A percentile compares a stretch with the other conserved stretches of the same genome.
phyloP scores from a whole-genome alignment of 1,284 basidiomycete genomes.

The Ceratobasidium sp. region DNA sequence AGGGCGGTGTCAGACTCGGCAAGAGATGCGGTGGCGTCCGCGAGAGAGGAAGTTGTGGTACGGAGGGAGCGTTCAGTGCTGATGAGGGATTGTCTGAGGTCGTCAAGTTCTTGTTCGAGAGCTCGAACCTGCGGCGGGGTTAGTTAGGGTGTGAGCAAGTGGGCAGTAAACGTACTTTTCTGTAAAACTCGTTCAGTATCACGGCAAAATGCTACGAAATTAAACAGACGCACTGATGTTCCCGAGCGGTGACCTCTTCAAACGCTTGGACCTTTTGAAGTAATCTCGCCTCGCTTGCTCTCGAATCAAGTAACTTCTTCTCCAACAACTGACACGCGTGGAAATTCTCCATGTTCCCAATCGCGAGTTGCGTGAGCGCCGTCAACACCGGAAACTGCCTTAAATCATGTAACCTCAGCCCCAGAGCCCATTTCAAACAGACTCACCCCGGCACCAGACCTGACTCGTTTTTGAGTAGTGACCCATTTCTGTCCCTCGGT shows the following conservation, averaged over 20 bases:
- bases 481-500: conserved; percentile 34
- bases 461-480: conserved; percentile 5
- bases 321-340: conserved; percentile 40
- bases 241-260: conserved; percentile 15
- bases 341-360: conserved; percentile 43
- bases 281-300: conserved; percentile 20
- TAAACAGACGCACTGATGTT: conserved; percentile 36
- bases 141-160: not conserved
- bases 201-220: not conserved
- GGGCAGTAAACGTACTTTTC: conserved; percentile 26
- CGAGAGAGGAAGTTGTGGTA: conserved; percentile 36
- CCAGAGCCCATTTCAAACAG: not conserved
- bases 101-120: conserved; percentile 34
- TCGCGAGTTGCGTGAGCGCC: conserved; percentile 34
- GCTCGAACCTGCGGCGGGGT: conserved; percentile 23
- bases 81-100: conserved; percentile 16
- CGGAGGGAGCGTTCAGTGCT: conserved; percentile 37
- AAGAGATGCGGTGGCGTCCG: conserved; percentile 37
- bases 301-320: conserved; percentile 41
- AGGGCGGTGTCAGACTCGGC: conserved; percentile 42
- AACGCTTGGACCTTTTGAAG: conserved; percentile 22
- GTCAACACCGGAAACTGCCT: conserved; percentile 41
- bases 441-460: conserved; percentile 29
- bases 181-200: conserved; percentile 28
- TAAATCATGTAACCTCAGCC: conserved; percentile 2